Evolutionary conservation across 768 basidiomycete genomes (phyloP).

Genomic region (Xerocomellus dryophilus): DNA sequence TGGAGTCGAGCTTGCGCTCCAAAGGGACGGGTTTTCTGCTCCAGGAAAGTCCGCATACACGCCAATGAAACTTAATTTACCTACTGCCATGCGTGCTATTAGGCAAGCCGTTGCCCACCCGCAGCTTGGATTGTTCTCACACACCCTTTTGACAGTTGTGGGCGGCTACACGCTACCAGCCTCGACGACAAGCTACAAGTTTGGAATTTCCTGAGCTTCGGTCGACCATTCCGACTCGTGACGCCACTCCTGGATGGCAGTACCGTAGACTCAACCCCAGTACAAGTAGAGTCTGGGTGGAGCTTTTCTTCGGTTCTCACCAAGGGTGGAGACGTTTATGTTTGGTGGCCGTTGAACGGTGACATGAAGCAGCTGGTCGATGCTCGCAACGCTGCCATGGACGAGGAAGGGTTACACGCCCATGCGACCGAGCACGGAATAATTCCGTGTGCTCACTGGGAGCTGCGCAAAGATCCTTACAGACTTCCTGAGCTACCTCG

Average conservation of each 20-base stretch:
- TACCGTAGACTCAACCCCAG: conserved; percentile 46
- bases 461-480: conserved; percentile 50
- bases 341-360: conserved; percentile 68
- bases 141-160: conserved; percentile 51
- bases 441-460: conserved; percentile 65
- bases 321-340: conserved; percentile 64
- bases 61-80: conserved; percentile 61
- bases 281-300: conserved; percentile 82
- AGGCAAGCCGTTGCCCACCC: conserved; percentile 43
- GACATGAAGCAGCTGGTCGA: conserved; percentile 37
- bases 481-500: conserved; percentile 57
- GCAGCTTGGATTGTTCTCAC: conserved; percentile 9
- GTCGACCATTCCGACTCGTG: conserved; percentile 64
- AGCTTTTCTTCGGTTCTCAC: conserved; percentile 71
- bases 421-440: conserved; percentile 35
- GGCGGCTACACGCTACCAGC: conserved; percentile 66
- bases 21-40: conserved; percentile 55
- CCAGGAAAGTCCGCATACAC: conserved; percentile 45
- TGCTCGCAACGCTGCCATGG: conserved; percentile 44
- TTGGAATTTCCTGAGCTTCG: conserved; percentile 79
- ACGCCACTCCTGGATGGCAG: conserved; percentile 39
- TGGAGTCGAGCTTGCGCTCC: conserved; percentile 40
- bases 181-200: conserved; percentile 58
- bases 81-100: conserved; percentile 56
- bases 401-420: conserved; percentile 36